phyloP scores from a whole-genome alignment of 305 asterid species.

The Stenogyne calaminthoides region DNA sequence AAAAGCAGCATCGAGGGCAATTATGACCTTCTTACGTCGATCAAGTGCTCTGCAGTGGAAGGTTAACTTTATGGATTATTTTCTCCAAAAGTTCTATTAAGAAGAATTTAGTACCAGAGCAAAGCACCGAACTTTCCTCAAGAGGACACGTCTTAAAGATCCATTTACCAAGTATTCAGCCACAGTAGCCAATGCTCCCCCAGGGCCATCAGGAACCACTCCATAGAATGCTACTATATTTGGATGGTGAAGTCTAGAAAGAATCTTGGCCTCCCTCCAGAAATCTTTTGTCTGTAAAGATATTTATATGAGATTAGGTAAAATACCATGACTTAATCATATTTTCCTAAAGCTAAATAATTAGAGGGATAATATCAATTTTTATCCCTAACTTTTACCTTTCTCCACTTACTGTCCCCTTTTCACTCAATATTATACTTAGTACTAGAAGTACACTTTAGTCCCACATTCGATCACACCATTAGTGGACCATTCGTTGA shows the following conservation, averaged over 20 bases:
- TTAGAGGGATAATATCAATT: too few relatives aligned
- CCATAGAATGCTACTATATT: constrained; percentile 92
- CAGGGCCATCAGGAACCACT: constrained; percentile 93
- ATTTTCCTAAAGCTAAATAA: not conserved
- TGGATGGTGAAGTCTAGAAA: constrained; percentile 89
- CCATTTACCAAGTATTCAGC: constrained; percentile 89
- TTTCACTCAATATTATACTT: too few relatives aligned
- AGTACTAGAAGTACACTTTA: too few relatives aligned
- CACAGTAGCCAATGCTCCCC: constrained; percentile 82
- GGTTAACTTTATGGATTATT: constrained; percentile 29
- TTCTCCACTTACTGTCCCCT: too few relatives aligned
- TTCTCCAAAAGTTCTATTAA: constrained; percentile 2
- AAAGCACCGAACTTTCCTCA: constrained; percentile 69
- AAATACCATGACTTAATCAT: not conserved
- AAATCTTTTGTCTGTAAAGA: constrained; percentile 68
- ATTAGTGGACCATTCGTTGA: too few relatives aligned
- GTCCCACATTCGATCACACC: too few relatives aligned
- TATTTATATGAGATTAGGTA: not conserved
- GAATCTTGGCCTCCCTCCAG: constrained; percentile 95
- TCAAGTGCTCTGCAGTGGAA: constrained; percentile 66
- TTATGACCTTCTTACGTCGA: constrained; percentile 64
- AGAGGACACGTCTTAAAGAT: constrained; percentile 71
- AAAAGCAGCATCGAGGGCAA: constrained; percentile 82
- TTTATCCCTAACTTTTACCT: too few relatives aligned
- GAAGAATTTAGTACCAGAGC: constrained; percentile 22